Conservation (phyloP, 2,329 filamentous ascomycete genomes). For the Botrytis galanthina region DNA sequence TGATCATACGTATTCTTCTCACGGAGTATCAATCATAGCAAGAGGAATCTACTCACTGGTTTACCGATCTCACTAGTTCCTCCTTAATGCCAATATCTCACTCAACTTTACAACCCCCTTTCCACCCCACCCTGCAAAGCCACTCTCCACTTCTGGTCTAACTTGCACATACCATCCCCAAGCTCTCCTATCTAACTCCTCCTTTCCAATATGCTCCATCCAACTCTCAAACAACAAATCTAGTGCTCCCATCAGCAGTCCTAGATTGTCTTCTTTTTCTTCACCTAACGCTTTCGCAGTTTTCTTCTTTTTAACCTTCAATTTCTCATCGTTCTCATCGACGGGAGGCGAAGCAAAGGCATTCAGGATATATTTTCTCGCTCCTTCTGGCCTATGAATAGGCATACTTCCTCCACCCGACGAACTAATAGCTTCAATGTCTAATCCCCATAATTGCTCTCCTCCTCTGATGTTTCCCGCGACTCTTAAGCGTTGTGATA, state of each 20-base stretch:
- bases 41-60: not conserved
- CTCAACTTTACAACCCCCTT: slow-evolving; percentile 68
- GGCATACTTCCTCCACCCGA: slow-evolving; percentile 54
- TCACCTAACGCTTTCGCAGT: slow-evolving; percentile 50
- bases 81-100: slow-evolving; percentile 62
- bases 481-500: slow-evolving; percentile 50
- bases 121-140: slow-evolving; percentile 77
- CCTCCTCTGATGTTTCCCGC: slow-evolving; percentile 44
- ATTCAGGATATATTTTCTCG: slow-evolving; percentile 56
- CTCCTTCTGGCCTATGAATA: slow-evolving; percentile 71
- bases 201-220: slow-evolving; percentile 57
- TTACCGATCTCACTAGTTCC: slow-evolving; percentile 36
- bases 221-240: slow-evolving; percentile 73
- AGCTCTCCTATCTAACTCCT: slow-evolving; percentile 71
- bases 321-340: slow-evolving; percentile 29
- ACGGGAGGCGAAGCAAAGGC: slow-evolving; percentile 51
- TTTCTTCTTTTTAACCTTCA: slow-evolving; percentile 48
- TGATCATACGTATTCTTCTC: not conserved
- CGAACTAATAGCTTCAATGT: slow-evolving; percentile 48
- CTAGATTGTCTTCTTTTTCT: slow-evolving; percentile 68
- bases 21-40: not conserved
- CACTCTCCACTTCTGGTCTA: slow-evolving; percentile 71
- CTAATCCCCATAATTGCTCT: slow-evolving; percentile 61
- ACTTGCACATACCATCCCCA: slow-evolving; percentile 81
- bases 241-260: slow-evolving; percentile 66